phyloP scores from a whole-genome alignment of 345 rosid species.

The Sisymbrium irio region DNA sequence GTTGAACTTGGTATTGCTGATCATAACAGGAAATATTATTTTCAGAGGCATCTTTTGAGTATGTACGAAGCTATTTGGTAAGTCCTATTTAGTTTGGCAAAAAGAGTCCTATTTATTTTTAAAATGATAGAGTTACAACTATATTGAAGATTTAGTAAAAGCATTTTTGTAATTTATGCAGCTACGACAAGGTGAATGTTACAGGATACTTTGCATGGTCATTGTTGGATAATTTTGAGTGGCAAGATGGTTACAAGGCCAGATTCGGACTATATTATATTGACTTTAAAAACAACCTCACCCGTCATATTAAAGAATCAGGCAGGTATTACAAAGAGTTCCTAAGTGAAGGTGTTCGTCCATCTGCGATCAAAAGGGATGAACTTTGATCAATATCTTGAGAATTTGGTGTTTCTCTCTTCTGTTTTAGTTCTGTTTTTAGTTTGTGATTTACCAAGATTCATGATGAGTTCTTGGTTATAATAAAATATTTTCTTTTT shows the following conservation, averaged over 20 bases:
- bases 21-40: neutral
- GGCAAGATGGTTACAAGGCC: too few species aligned
- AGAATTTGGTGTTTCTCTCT: neutral
- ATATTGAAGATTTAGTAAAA: too few species aligned
- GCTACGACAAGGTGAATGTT: slow-evolving; percentile 9
- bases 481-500: neutral
- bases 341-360: slow-evolving; percentile 15
- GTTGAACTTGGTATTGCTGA: neutral
- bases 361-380: neutral
- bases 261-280: slow-evolving; percentile 5
- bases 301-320: neutral
- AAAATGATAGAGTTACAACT: too few species aligned
- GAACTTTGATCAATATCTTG: neutral
- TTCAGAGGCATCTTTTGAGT: too few species aligned
- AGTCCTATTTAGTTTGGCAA: too few species aligned
- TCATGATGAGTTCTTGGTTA: slow-evolving; percentile 24
- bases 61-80: too few species aligned
- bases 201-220: slow-evolving; percentile 24
- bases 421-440: too few species aligned
- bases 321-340: slow-evolving; percentile 2
- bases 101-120: too few species aligned
- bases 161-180: neutral
- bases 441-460: slow-evolving; percentile 1
- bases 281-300: slow-evolving; percentile 13
- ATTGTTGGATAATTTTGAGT: slow-evolving; percentile 25